Base-by-base conservation (phyloP, 129 eudicot species). In the Chrysanthemum seticuspe region DNA sequence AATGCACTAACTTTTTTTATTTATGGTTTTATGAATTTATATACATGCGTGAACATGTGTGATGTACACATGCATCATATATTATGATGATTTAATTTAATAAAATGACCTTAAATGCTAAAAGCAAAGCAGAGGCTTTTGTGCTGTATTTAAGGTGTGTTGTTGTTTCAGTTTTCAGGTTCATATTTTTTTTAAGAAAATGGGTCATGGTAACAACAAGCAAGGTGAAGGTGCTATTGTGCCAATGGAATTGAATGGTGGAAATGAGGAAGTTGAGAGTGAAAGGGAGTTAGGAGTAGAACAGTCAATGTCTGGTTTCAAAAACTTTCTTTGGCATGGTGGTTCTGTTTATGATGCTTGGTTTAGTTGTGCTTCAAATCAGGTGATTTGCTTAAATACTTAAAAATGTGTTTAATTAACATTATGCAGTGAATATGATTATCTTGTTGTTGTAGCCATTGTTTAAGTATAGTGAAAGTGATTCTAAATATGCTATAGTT, bases 271-370 rank as follows among this genome's bases (percentile, higher is more conserved):
- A 62, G 66, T 68, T 68, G 68, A 77, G 25, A 82, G 65, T 12
- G 84, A 67, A 13, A 58, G 53, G 12, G 77, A 73, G 52, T 21
- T 40, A 47, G 73, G 68, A 70, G 70, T 55, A 16, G 81, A 77
- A 53, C 68, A 87, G 70, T 67, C 83, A 16, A 60, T 57, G 40
- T 67, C 83, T 71, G 80, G 86, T 57, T 63, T 89, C 65, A 89
- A 84, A 62, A 86, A 73, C 71, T 47, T 87, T 61, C 71, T 90
- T 57, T 90, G 93, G 96, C 85, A 89, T 83, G 96, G 96, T 68
- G 96, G 96, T 10, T 89, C 90, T 79, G 90, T 67, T 62, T 85
- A 85, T 78, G 96, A 87, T 85, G 96, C 96, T 49, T 89, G 92
- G 92, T 89, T 89, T 49, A 89, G 90, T 71, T 86, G 92, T 82